Evolutionary conservation across 2,329 filamentous ascomycete genomes (phyloP).

Genomic region (Conoideocrella luteorostrata): DNA sequence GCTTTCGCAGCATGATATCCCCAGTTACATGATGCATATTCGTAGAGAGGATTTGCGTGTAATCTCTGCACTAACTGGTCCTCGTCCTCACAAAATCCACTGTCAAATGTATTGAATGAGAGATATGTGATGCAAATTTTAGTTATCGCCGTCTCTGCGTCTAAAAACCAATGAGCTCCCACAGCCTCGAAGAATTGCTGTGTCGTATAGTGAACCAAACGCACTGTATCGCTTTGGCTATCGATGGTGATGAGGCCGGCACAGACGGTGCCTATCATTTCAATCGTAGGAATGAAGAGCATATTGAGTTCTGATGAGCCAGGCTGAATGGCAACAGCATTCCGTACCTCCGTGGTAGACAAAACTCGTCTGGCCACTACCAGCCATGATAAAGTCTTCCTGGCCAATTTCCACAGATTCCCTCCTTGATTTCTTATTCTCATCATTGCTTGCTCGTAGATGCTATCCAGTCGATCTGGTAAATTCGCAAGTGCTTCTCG

Average conservation of each 20-base stretch:
- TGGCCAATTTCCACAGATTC: too few species aligned
- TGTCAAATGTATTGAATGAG: neutral
- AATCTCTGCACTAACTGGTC: neutral
- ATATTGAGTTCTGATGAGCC: neutral
- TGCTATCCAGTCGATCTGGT: neutral
- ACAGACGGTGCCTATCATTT: neutral
- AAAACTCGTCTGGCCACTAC: too few species aligned
- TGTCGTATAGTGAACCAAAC: conserved; percentile 1
- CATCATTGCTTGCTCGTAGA: too few species aligned
- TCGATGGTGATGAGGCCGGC: neutral
- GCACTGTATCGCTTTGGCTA: neutral
- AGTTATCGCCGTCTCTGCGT: neutral
- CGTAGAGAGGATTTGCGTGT: neutral
- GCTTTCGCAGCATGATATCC: neutral
- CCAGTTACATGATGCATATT: neutral
- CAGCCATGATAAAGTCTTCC: too few species aligned
- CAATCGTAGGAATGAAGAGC: neutral
- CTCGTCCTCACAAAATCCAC: neutral
- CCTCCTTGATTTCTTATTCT: too few species aligned
- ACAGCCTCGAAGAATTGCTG: neutral
- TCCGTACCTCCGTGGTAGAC: too few species aligned
- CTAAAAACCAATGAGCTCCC: neutral
- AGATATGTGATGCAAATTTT: conserved; percentile 2
- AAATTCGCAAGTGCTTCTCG: neutral
- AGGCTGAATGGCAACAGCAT: neutral